Evolutionary conservation across 2,329 filamentous ascomycete genomes (phyloP).

Genomic region (Talaromyces marneffei): DNA sequence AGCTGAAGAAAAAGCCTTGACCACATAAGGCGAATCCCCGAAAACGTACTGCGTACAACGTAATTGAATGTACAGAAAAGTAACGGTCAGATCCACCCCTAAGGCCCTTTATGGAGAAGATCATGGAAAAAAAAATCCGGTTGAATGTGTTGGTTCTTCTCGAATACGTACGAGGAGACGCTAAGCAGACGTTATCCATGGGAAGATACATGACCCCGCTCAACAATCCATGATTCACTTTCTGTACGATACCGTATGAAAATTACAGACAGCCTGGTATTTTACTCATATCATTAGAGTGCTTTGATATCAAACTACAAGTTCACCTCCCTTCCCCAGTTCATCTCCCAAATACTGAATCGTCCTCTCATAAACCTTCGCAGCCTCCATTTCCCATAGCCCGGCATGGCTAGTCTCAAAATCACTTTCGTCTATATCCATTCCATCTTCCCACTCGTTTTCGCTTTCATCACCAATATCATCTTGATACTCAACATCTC

Average conservation of each 20-base stretch:
- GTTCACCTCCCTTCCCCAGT: constrained; percentile 44
- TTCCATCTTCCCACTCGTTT: constrained; percentile 44
- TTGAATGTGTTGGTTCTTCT: neutral
- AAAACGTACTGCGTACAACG: no score
- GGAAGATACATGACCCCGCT: constrained; percentile 6
- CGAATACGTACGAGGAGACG: neutral
- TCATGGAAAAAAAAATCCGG: neutral
- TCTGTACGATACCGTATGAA: neutral
- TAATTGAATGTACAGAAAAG: neutral
- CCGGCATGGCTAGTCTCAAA: constrained; percentile 20
- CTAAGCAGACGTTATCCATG: constrained; percentile 5
- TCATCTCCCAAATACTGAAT: constrained; percentile 67
- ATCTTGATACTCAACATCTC: constrained; percentile 40
- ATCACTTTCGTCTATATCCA: constrained; percentile 14
- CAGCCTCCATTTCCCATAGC: constrained; percentile 61
- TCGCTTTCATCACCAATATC: constrained; percentile 33
- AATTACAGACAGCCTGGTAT: neutral
- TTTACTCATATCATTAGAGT: neutral
- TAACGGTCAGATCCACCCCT: neutral
- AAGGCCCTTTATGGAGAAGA: neutral
- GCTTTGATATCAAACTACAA: constrained; percentile 14
- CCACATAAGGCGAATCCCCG: neutral
- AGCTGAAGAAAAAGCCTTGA: neutral
- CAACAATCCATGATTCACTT: neutral
- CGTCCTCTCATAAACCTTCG: constrained; percentile 72